Percentiles rank a stretch among this genome's conserved stretches.
phyloP scores from a whole-genome alignment of 768 basidiomycete species.

The Suillus placidus region DNA sequence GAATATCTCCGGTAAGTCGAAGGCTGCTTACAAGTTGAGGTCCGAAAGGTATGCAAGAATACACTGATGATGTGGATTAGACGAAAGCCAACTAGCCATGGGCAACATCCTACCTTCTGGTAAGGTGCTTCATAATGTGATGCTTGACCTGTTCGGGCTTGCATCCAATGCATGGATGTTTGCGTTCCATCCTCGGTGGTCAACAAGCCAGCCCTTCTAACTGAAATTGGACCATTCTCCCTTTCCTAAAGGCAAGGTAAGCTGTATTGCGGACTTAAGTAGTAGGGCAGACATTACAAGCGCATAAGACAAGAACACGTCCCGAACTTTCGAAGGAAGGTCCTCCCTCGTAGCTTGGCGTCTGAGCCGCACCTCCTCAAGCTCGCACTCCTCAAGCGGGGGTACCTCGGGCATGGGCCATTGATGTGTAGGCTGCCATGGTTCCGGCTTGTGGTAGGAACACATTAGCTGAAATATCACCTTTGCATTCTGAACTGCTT shows the following conservation, averaged over 20 bases:
- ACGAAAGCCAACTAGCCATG: conserved; percentile 1
- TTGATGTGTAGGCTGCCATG: conserved; percentile 70
- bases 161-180: conserved; percentile 78
- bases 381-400: conserved; percentile 62
- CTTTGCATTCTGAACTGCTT: conserved; percentile 57
- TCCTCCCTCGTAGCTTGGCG: conserved; percentile 32
- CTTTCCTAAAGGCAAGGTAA: conserved; percentile 52
- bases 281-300: conserved; percentile 19
- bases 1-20: conserved; percentile 3
- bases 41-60: conserved; percentile 83
- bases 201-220: conserved; percentile 55
- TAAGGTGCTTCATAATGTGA: conserved; percentile 70
- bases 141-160: conserved; percentile 55
- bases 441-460: conserved; percentile 82
- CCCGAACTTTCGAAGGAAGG: conserved; percentile 36
- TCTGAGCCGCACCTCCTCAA: conserved; percentile 50
- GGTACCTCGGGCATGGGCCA: conserved; percentile 67
- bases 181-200: conserved; percentile 49
- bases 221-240: conserved; percentile 64
- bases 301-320: conserved; percentile 33
- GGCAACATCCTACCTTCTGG: conserved; percentile 59
- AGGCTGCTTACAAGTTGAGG: conserved; percentile 62
- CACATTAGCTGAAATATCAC: conserved; percentile 69
- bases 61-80: conserved; percentile 48
- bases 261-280: background rate